Percentiles rank a stretch among this genome's conserved stretches.
These are phyloP conservation scores for Umbelopsis vinacea DNA, from an alignment of 192 early-diverging fungal genomes.

Conservation along the genomic window DNA sequence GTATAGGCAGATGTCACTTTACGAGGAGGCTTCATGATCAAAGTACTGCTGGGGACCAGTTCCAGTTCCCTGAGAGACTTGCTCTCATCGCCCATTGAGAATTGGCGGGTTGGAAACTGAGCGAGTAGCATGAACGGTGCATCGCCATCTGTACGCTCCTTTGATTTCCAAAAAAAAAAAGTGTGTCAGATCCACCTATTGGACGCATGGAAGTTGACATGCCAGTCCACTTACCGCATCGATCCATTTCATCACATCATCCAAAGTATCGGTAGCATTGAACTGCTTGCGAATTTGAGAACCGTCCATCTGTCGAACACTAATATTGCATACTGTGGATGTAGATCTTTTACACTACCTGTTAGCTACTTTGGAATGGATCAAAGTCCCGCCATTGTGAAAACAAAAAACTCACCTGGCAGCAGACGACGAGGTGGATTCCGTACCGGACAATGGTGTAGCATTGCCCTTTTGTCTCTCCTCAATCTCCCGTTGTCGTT, in stretches of 20 bases:
- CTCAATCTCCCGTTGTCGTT: constrained; percentile 1
- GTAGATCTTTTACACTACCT: background rate
- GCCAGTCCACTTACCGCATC: constrained; percentile 22
- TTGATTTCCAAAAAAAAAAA: background rate
- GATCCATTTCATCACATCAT: constrained; percentile 35
- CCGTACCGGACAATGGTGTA: background rate
- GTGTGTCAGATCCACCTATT: background rate
- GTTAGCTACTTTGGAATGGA: background rate
- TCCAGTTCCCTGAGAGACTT: constrained; percentile 21
- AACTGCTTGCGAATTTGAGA: constrained; percentile 28
- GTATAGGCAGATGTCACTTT: constrained; percentile 23
- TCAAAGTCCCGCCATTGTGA: background rate
- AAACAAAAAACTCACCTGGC: background rate
- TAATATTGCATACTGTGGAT: constrained; percentile 26
- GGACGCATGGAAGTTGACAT: background rate
- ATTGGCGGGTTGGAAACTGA: constrained; percentile 40
- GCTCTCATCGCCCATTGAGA: constrained; percentile 34
- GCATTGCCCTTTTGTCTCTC: background rate
- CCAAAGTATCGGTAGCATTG: constrained; percentile 29
- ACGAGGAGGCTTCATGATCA: constrained; percentile 41
- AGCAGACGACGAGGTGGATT: background rate
- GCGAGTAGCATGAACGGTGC: constrained; percentile 35
- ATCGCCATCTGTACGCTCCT: constrained; percentile 42
- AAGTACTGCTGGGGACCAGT: constrained; percentile 32
- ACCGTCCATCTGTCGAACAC: constrained; percentile 40